Evolutionary conservation across 2,329 filamentous ascomycete genomes (phyloP).

Genomic region (Colletotrichum trifolii): DNA sequence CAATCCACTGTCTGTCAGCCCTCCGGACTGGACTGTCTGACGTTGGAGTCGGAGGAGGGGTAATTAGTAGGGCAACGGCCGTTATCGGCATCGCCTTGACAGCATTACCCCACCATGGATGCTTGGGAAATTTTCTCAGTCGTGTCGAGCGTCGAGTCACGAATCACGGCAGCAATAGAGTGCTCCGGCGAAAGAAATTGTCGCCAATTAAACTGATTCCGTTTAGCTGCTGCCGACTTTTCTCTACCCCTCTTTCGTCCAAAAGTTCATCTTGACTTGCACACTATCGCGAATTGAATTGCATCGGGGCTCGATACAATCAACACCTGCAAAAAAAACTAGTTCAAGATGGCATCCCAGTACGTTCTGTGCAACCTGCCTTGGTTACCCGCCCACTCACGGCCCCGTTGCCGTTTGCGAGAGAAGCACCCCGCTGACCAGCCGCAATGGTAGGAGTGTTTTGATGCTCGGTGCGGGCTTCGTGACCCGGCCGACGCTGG

Average conservation of each 20-base stretch:
- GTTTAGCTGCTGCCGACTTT: constrained; percentile 6
- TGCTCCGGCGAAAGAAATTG: not conserved
- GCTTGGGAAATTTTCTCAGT: constrained; percentile 17
- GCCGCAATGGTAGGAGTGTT: constrained; percentile 34
- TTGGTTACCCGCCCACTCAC: not conserved
- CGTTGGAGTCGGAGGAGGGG: constrained; percentile 12
- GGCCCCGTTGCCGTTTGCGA: not conserved
- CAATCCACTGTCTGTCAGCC: no score
- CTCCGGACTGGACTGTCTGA: no score
- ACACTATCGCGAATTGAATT: constrained; percentile 3
- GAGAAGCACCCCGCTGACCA: constrained; percentile 11
- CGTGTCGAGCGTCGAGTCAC: constrained; percentile 30
- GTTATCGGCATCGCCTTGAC: constrained; percentile 27
- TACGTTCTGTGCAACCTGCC: not conserved
- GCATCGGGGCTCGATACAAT: constrained; percentile 14
- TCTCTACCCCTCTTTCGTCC: not conserved
- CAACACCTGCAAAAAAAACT: not conserved
- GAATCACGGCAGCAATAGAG: constrained; percentile 19
- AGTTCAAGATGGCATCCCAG: constrained; percentile 32
- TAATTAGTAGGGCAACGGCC: not conserved
- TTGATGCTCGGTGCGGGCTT: constrained; percentile 65
- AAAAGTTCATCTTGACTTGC: constrained; percentile 10
- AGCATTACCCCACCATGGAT: constrained; percentile 28
- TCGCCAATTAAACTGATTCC: not conserved
- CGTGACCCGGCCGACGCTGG: constrained; percentile 73